Evolutionary conservation across 139 green algal species (phyloP).

Genomic region (Chlamydomonas sp.): DNA sequence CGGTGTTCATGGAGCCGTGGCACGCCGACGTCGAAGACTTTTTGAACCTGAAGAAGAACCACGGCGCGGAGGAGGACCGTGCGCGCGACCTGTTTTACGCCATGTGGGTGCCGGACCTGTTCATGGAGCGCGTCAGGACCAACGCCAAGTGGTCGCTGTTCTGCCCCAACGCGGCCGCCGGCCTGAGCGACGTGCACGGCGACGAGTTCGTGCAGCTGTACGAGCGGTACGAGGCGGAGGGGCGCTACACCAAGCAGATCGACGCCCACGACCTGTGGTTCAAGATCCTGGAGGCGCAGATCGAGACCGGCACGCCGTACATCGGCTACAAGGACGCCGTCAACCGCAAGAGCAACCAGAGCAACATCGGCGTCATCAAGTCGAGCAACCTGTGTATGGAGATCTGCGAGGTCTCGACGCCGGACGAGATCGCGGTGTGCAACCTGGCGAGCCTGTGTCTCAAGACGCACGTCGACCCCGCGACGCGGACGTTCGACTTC

Average conservation of each 20-base stretch:
- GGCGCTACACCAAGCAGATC: neutral
- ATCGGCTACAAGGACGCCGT: slow-evolving; percentile 33
- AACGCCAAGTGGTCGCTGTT: slow-evolving; percentile 35
- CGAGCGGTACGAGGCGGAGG: slow-evolving; percentile 16
- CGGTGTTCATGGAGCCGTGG: slow-evolving; percentile 63
- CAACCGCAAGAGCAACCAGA: slow-evolving; percentile 41
- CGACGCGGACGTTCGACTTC: slow-evolving; percentile 20
- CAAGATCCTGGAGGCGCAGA: slow-evolving; percentile 25
- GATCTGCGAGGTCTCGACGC: slow-evolving; percentile 26
- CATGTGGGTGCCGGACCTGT: slow-evolving; percentile 59
- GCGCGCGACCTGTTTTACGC: slow-evolving; percentile 58
- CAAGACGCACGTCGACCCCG: neutral
- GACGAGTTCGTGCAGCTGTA: slow-evolving; percentile 74
- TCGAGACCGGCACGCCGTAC: slow-evolving; percentile 39
- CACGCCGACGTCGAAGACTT: slow-evolving; percentile 60
- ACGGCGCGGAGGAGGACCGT: slow-evolving; percentile 51
- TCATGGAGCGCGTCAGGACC: slow-evolving; percentile 48
- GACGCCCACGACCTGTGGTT: slow-evolving; percentile 23
- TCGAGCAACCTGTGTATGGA: slow-evolving; percentile 36
- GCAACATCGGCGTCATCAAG: slow-evolving; percentile 40
- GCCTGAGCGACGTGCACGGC: slow-evolving; percentile 26
- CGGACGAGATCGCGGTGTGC: slow-evolving; percentile 29
- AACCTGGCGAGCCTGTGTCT: slow-evolving; percentile 27
- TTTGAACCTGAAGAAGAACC: slow-evolving; percentile 61
- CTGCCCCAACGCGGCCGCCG: slow-evolving; percentile 68